Percentiles rank a stretch among this genome's conserved stretches.
Conservation (phyloP, 2,329 filamentous ascomycete genomes). For the Aspergillus carbonarius region DNA sequence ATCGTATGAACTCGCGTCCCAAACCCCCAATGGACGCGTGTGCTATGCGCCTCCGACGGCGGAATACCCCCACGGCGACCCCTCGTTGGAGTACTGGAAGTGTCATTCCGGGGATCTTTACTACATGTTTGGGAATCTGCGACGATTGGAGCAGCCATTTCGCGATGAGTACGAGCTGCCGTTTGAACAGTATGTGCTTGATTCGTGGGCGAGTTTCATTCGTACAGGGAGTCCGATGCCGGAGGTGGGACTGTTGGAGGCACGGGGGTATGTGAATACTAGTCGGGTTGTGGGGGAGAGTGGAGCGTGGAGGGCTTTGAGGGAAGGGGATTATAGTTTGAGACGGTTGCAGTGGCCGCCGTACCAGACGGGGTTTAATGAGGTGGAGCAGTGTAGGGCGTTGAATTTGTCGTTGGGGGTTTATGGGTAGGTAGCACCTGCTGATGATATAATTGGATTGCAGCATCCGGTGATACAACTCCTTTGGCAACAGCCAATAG, state of each 20-base stretch:
- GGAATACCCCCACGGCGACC: conserved; percentile 47
- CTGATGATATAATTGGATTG: no score
- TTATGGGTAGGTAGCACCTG: neutral
- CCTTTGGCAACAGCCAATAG: no score
- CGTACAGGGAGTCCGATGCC: conserved; percentile 19
- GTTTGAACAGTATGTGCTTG: conserved; percentile 24
- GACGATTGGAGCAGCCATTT: conserved; percentile 16
- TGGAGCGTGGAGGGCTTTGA: neutral
- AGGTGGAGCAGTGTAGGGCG: neutral
- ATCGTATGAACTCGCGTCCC: conserved; percentile 49
- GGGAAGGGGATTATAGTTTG: neutral
- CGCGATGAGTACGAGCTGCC: conserved; percentile 22
- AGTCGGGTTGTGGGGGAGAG: neutral
- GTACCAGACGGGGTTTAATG: neutral
- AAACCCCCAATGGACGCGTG: conserved; percentile 52
- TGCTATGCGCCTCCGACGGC: conserved; percentile 47
- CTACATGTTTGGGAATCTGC: conserved; percentile 55
- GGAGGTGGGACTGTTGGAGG: neutral
- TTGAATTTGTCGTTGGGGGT: neutral
- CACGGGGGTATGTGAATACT: neutral
- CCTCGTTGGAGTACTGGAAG: conserved; percentile 50
- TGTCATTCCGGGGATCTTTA: conserved; percentile 59
- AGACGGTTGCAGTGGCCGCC: conserved; percentile 4
- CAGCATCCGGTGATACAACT: no score
- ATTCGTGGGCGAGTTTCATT: conserved; percentile 26